Conservation (phyloP, 352 stramenopile genomes). For the Pythium vanterpoolii region DNA sequence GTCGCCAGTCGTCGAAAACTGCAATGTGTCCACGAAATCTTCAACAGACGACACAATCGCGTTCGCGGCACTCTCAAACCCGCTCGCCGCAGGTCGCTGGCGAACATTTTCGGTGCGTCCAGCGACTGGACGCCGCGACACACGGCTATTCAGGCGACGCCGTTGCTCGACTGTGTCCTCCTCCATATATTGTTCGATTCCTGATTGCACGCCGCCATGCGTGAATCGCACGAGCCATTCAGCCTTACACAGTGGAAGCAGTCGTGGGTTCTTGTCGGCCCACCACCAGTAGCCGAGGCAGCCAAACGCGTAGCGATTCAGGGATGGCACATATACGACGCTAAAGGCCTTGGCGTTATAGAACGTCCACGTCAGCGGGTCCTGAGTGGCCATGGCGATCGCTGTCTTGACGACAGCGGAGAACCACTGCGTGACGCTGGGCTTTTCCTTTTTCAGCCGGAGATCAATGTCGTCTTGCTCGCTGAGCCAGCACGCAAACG, state of each 20-base stretch:
- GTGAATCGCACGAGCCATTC: constrained; percentile 50
- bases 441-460: constrained; percentile 22
- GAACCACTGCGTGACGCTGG: constrained; percentile 60
- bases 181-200: constrained; percentile 49
- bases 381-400: constrained; percentile 59
- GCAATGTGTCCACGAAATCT: constrained; percentile 16
- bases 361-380: constrained; percentile 55
- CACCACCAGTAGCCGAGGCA: constrained; percentile 69
- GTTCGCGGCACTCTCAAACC: constrained; percentile 15
- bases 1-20: not conserved
- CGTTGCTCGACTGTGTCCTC: constrained; percentile 19
- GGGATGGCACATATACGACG: constrained; percentile 55
- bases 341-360: constrained; percentile 64
- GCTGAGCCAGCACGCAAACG: constrained; percentile 65
- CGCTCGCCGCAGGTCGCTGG: not conserved
- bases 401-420: constrained; percentile 68
- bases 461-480: constrained; percentile 55
- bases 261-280: constrained; percentile 46
- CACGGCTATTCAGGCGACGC: constrained; percentile 14
- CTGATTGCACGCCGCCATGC: constrained; percentile 42
- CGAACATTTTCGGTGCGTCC: not conserved
- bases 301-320: constrained; percentile 66
- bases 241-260: constrained; percentile 45
- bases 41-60: constrained; percentile 16
- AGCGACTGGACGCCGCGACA: not conserved